phyloP scores from a whole-genome alignment of 1,139 yeast genomes.

The Oligophagozyma castellii region DNA sequence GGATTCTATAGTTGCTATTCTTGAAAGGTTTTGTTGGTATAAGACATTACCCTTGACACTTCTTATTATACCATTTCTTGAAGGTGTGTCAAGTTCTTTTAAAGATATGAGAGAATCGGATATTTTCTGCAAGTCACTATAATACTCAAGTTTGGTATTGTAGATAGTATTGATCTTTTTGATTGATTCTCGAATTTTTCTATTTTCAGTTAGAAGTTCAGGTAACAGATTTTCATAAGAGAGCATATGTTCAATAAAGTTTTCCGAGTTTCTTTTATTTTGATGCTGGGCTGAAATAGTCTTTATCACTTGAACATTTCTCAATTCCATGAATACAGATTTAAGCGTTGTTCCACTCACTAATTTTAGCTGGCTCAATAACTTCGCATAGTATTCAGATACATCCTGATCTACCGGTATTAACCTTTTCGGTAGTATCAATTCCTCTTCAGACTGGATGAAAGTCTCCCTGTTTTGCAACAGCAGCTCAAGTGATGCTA shows the following conservation, averaged over 20 bases:
- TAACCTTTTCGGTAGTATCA: constrained; percentile 9
- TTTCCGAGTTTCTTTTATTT: constrained; percentile 2
- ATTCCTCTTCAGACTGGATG: constrained; percentile 26
- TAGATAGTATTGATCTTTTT: constrained; percentile 49
- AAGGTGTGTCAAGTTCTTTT: constrained; percentile 12
- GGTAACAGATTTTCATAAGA: constrained; percentile 13
- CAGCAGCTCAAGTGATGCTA: constrained; percentile 45
- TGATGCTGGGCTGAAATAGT: constrained; percentile 5
- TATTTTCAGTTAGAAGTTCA: constrained; percentile 13
- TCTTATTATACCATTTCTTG: constrained; percentile 16
- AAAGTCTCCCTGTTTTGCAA: constrained; percentile 44
- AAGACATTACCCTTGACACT: constrained; percentile 11
- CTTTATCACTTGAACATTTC: constrained; percentile 16
- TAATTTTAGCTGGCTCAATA: constrained; percentile 9
- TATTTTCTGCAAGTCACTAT: constrained; percentile 67
- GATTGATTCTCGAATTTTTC: constrained; percentile 34
- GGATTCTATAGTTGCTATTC: constrained; percentile 32
- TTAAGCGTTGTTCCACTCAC: constrained; percentile 17
- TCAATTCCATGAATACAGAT: constrained; percentile 17
- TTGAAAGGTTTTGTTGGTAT: constrained; percentile 9
- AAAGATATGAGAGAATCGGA: constrained; percentile 54
- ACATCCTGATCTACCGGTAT: constrained; percentile 9
- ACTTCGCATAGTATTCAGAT: constrained; percentile 14
- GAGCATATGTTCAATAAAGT: constrained; percentile 15
- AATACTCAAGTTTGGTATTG: constrained; percentile 69